Conservation (phyloP, 441 rosid genomes). For the Breynia disticha region DNA sequence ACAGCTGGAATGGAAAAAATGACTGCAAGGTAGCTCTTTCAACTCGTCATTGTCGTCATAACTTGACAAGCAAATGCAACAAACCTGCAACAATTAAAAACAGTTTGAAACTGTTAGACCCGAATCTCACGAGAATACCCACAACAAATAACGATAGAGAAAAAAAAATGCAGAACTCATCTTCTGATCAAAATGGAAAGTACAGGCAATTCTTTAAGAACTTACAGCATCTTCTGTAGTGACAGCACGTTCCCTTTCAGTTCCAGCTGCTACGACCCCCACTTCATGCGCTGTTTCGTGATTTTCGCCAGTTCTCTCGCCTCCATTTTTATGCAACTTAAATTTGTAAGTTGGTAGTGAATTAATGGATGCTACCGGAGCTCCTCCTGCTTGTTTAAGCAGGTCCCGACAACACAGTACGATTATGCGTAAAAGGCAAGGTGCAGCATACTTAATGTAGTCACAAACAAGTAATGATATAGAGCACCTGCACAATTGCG, state of each 20-base stretch:
- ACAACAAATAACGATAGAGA: too few species aligned
- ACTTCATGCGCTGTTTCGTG: background rate
- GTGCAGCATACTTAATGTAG: background rate
- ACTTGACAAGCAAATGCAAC: conserved; percentile 40
- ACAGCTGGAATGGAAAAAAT: conserved; percentile 32
- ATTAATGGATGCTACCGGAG: conserved; percentile 15
- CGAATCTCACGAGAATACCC: too few species aligned
- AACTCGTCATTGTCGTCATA: conserved; percentile 26
- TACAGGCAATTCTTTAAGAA: background rate
- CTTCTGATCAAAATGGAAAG: too few species aligned
- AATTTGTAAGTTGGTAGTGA: conserved; percentile 22
- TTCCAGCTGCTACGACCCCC: conserved; percentile 27
- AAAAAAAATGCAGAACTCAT: too few species aligned
- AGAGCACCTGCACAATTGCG: background rate
- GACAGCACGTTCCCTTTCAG: conserved; percentile 20
- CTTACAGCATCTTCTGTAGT: conserved; percentile 28
- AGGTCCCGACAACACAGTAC: conserved; percentile 8
- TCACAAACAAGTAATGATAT: background rate
- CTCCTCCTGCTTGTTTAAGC: conserved; percentile 17
- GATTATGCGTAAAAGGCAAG: background rate
- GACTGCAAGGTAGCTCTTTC: conserved; percentile 33
- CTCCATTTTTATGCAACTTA: conserved; percentile 16
- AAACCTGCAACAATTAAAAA: conserved; percentile 18
- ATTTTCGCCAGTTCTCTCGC: conserved; percentile 12
- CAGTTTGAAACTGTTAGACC: too few species aligned